A percentile compares a stretch with the other conserved stretches of the same genome.
phyloP scores from a whole-genome alignment of 495 filamentous ascomycete species.

The Lophiostoma macrostomum region DNA sequence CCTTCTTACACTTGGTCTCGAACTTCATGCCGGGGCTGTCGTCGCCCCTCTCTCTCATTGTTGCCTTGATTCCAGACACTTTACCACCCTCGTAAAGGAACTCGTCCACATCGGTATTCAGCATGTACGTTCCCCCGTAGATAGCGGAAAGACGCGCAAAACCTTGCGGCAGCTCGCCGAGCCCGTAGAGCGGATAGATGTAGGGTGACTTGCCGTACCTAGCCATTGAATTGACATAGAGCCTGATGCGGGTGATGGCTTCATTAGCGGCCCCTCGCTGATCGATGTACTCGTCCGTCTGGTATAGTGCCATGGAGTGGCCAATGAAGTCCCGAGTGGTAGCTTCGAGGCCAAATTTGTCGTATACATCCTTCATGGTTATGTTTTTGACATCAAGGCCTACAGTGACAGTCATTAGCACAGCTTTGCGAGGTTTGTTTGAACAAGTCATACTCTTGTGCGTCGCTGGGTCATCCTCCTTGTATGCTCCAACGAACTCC shows the following conservation, averaged over 20 bases:
- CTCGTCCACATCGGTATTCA: slow-evolving; percentile 92
- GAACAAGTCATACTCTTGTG: slow-evolving; percentile 70
- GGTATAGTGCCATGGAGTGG: slow-evolving; percentile 96
- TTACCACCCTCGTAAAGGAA: slow-evolving; percentile 77
- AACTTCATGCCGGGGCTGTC: slow-evolving; percentile 85
- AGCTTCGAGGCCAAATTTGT: slow-evolving; percentile 93
- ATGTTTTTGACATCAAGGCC: slow-evolving; percentile 73
- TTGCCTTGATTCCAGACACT: slow-evolving; percentile 91
- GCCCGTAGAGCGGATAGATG: slow-evolving; percentile 97
- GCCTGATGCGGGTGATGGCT: slow-evolving; percentile 83
- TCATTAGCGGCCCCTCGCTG: slow-evolving; percentile 72
- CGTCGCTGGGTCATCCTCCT: slow-evolving; percentile 74
- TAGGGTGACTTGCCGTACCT: slow-evolving; percentile 98
- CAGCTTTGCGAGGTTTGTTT: too few species aligned
- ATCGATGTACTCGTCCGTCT: slow-evolving; percentile 80
- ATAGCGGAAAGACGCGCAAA: slow-evolving; percentile 97
- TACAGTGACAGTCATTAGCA: too few species aligned
- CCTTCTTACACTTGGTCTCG: slow-evolving; percentile 91
- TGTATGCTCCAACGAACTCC: slow-evolving; percentile 92
- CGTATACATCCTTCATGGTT: slow-evolving; percentile 96
- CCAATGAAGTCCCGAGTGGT: slow-evolving; percentile 93
- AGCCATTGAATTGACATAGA: slow-evolving; percentile 97
- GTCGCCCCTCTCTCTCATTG: slow-evolving; percentile 80
- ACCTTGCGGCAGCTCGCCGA: slow-evolving; percentile 96
- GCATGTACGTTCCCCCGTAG: slow-evolving; percentile 98